phyloP scores from a whole-genome alignment of 2,329 filamentous ascomycete genomes.

The Podosphaera aphanis region DNA sequence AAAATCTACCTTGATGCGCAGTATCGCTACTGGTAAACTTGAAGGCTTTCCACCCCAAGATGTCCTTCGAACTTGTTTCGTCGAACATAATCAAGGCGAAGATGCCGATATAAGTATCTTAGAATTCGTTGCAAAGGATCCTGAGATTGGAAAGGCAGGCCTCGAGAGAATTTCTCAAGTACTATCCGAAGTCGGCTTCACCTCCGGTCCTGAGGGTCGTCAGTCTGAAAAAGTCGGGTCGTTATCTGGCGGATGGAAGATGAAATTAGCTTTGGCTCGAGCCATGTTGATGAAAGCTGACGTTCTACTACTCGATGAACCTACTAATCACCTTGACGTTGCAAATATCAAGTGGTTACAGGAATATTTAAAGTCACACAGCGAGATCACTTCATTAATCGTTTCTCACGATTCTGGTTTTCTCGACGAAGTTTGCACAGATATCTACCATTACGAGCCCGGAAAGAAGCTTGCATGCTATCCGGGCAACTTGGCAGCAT shows the following conservation, averaged over 20 bases:
- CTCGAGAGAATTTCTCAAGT: constrained; percentile 62
- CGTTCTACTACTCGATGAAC: constrained; percentile 88
- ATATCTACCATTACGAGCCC: constrained; percentile 95
- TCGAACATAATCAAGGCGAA: constrained; percentile 97
- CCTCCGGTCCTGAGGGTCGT: constrained; percentile 63
- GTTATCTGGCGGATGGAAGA: constrained; percentile 96
- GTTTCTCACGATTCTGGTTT: constrained; percentile 97
- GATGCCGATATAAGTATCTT: constrained; percentile 91
- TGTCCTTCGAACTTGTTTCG: constrained; percentile 83
- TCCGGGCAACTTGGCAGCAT: constrained; percentile 59
- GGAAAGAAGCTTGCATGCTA: constrained; percentile 82
- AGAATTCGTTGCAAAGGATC: constrained; percentile 78
- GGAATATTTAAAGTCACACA: constrained; percentile 84
- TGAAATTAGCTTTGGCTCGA: constrained; percentile 90
- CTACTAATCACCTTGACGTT: constrained; percentile 95
- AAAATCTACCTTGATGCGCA: constrained; percentile 97
- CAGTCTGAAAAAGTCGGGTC: constrained; percentile 83
- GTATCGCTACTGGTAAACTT: constrained; percentile 83
- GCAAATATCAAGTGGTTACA: constrained; percentile 90
- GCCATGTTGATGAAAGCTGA: constrained; percentile 97
- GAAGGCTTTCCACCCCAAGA: constrained; percentile 91
- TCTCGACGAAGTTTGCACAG: constrained; percentile 89
- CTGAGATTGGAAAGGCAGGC: constrained; percentile 58
- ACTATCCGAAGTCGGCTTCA: constrained; percentile 82
- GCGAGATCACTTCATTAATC: constrained; percentile 89